A percentile compares a stretch with the other conserved stretches of the same genome.
phyloP scores from a whole-genome alignment of 2,329 filamentous ascomycete genomes.

The Fusarium liriodendri region DNA sequence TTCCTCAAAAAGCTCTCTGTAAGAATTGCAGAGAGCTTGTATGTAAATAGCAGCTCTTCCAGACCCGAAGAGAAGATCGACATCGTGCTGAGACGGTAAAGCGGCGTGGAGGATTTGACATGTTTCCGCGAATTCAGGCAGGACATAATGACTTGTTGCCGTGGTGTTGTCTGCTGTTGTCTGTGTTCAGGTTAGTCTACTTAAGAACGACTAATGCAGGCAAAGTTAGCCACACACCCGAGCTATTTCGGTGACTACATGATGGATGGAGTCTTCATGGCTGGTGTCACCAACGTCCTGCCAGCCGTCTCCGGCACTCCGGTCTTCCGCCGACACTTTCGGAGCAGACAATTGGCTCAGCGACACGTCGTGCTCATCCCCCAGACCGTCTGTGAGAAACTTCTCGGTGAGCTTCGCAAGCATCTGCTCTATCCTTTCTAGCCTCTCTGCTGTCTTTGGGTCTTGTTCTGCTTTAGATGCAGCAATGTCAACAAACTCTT shows the following conservation, averaged over 20 bases:
- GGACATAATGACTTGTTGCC: background rate
- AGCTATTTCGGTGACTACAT: background rate
- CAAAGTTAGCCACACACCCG: background rate
- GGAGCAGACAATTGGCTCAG: background rate
- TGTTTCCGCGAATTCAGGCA: background rate
- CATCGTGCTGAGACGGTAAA: background rate
- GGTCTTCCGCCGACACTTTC: background rate
- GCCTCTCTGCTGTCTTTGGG: background rate
- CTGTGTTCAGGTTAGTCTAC: background rate
- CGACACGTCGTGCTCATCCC: background rate
- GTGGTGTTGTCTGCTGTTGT: background rate
- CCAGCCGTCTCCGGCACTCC: background rate
- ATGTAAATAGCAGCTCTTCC: background rate
- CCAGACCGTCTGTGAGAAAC: background rate
- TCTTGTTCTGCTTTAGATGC: background rate
- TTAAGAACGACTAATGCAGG: background rate
- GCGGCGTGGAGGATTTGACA: background rate
- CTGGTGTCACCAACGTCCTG: background rate
- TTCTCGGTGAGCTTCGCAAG: background rate
- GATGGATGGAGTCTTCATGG: background rate
- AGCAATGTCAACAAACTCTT: background rate
- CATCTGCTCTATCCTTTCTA: background rate
- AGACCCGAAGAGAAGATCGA: background rate
- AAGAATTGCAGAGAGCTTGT: background rate
- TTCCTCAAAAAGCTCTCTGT: background rate